Evolutionary conservation across 306 rosid genomes (phyloP).

Genomic region (Crataegus laevigata): DNA sequence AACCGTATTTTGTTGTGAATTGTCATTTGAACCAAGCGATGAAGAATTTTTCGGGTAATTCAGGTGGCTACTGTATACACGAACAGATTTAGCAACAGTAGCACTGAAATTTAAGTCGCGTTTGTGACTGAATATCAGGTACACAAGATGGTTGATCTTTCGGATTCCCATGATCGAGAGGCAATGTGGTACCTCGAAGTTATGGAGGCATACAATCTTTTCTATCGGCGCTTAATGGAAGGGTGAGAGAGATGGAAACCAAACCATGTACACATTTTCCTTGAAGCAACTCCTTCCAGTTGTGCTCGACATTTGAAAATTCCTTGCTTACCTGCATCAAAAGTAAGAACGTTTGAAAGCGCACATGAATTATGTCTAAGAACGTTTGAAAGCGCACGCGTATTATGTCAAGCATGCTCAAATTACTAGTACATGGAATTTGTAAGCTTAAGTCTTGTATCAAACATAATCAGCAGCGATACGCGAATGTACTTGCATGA

Average conservation of each 20-base stretch:
- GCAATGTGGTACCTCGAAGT: slow-evolving; percentile 96
- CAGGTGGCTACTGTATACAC: background rate
- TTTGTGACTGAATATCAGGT: slow-evolving; percentile 31
- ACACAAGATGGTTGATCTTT: slow-evolving; percentile 94
- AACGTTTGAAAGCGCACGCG: too few relatives aligned
- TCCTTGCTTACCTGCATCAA: too few relatives aligned
- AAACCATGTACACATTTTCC: background rate
- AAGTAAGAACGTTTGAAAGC: too few relatives aligned
- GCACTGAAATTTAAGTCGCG: background rate
- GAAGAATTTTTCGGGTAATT: background rate
- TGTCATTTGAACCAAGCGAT: background rate
- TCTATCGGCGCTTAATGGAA: slow-evolving; percentile 51
- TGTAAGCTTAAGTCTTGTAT: too few relatives aligned
- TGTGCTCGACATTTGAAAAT: too few relatives aligned
- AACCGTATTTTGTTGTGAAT: background rate
- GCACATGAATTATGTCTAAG: too few relatives aligned
- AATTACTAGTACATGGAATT: too few relatives aligned
- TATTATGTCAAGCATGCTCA: too few relatives aligned
- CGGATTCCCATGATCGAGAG: slow-evolving; percentile 62
- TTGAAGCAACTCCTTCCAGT: too few relatives aligned
- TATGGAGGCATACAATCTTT: slow-evolving; percentile 70
- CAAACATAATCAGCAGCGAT: too few relatives aligned
- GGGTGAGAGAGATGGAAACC: background rate
- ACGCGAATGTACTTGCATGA: too few relatives aligned
- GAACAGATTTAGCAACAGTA: too few relatives aligned